A percentile compares a stretch with the other conserved stretches of the same genome.
These are phyloP conservation scores for Naganishia sp. DNA, from an alignment of 1,284 basidiomycete species.

Conservation along the genomic window DNA sequence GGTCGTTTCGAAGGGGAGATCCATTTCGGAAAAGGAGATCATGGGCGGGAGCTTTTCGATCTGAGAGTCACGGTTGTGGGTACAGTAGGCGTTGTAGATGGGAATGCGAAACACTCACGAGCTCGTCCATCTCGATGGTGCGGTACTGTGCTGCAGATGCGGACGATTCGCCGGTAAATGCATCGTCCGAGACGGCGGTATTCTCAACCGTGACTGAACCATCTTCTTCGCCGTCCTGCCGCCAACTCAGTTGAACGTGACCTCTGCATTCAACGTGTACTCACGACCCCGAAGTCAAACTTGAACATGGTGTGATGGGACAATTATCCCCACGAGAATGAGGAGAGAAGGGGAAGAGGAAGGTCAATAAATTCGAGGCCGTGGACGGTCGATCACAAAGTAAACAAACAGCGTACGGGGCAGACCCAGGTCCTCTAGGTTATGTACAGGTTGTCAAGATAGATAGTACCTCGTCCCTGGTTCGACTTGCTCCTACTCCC, in stretches of 20 bases:
- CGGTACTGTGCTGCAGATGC: slow-evolving; percentile 37
- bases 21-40: slow-evolving; percentile 49
- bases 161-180: slow-evolving; percentile 10
- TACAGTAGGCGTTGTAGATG: too few relatives aligned
- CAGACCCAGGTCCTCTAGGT: too few relatives aligned
- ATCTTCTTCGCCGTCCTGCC: slow-evolving; percentile 36
- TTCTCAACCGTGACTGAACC: slow-evolving; percentile 31
- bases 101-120: slow-evolving; percentile 37
- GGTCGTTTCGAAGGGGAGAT: slow-evolving; percentile 38
- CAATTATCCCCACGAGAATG: background rate
- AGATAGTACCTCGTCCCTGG: too few relatives aligned
- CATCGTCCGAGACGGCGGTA: slow-evolving; percentile 9
- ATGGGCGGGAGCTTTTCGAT: slow-evolving; percentile 45
- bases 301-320: slow-evolving; percentile 50
- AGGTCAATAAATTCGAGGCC: slow-evolving; percentile 1
- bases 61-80: slow-evolving; percentile 32
- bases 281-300: slow-evolving; percentile 54
- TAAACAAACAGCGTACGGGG: slow-evolving; percentile 1
- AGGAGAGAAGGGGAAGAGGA: background rate
- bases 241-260: slow-evolving; percentile 27
- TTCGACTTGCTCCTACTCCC: too few relatives aligned
- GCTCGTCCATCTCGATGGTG: slow-evolving; percentile 44
- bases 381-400: slow-evolving; percentile 16
- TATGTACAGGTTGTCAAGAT: too few relatives aligned
- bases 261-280: slow-evolving; percentile 18